Evolutionary conservation across 257 asterid species (phyloP).

Genomic region (Catharanthus roseus): DNA sequence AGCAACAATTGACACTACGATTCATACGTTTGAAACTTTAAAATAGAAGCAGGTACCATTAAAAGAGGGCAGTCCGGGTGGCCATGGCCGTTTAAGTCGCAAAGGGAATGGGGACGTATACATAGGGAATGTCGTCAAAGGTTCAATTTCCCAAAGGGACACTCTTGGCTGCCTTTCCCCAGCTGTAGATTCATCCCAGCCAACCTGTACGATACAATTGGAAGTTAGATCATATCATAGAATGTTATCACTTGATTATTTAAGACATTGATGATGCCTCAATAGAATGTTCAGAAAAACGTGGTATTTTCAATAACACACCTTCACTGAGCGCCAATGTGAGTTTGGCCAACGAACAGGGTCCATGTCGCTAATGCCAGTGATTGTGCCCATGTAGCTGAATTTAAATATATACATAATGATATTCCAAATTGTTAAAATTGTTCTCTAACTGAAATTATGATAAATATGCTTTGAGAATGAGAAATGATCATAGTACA

Average conservation of each 20-base stretch:
- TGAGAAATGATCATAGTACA: background rate
- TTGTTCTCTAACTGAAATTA: background rate
- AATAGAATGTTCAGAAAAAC: background rate
- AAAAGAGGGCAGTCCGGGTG: constrained; percentile 56
- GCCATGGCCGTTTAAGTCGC: constrained; percentile 77
- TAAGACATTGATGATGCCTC: background rate
- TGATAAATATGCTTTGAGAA: background rate
- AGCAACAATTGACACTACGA: background rate
- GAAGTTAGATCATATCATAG: background rate
- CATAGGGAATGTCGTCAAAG: constrained; percentile 73
- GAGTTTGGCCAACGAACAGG: constrained; percentile 67
- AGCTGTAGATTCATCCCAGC: constrained; percentile 87
- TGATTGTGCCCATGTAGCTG: constrained; percentile 88
- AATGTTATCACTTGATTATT: background rate
- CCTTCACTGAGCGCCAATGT: constrained; percentile 90
- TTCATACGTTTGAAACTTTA: background rate
- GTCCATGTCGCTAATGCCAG: constrained; percentile 73
- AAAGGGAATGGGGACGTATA: constrained; percentile 62
- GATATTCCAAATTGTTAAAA: background rate
- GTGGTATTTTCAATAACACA: constrained; percentile 8
- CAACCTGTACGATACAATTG: constrained; percentile 41
- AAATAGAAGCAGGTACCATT: constrained; percentile 28
- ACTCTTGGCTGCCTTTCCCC: constrained; percentile 80
- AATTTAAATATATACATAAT: no score
- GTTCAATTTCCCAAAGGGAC: constrained; percentile 86